Base-by-base conservation (phyloP, 1,284 basidiomycete species). In the Ceratobasidium sp. region DNA sequence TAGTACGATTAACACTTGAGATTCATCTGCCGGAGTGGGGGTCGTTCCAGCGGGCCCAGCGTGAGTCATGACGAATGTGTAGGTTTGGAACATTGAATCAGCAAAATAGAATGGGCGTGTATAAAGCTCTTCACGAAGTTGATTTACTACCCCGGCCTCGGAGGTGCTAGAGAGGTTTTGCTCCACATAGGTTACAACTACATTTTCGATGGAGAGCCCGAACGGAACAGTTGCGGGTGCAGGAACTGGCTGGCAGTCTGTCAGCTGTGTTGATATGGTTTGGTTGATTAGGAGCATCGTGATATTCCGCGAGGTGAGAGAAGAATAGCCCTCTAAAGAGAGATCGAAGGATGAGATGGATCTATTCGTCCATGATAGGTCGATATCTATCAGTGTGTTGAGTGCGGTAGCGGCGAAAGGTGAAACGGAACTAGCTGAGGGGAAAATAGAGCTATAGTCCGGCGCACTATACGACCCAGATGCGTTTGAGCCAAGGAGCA, bases 361-460 rank as follows among this genome's bases (percentile, higher is more conserved):
- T n/a, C 7, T 14, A 62, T 62, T 62, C 19, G 8, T 29, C 5
- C 13, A 19, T 1, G 59, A 43, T 24, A 62, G 0, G 22, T 62
- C 39, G 27, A 62, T 29, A 14, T 46, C 9, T 11, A 62, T 62
- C 22, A 62, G 34, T 2, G 59, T 43, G 14, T 46, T 37, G 19
- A 46, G 39, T 5, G 41, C 37, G 4, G 59, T 43, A 29, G 7
- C 24, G 9, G 39, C 46, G 27, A 62, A 62, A 2, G 39, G 59
- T 3, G 59, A 43, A 3, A 16, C 46, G 22, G 34, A n/a, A 13
- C 29, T 31, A 27, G 7, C 22, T 24, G 41, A 59, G 34, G 3
- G 58, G n/a, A 39, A n/a, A 19, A 62, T 39, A 41, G 59, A 62
- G 14, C 39, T 62, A 22, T 62, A 62, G 14, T 62, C 59, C 8